phyloP scores from a whole-genome alignment of 2,329 filamentous ascomycete genomes.

The Truncatella angustata region DNA sequence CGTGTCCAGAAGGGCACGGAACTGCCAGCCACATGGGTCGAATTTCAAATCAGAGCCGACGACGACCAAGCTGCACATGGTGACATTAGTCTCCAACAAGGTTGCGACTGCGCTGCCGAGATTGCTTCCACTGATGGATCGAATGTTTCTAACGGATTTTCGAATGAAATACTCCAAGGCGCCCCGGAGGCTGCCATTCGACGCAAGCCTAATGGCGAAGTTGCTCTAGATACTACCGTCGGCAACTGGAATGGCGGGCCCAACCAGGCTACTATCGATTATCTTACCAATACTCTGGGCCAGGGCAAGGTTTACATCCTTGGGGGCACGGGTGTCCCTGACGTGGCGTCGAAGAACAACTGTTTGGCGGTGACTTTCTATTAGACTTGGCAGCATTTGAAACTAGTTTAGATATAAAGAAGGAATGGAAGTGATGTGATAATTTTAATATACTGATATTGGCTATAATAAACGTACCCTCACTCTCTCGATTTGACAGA shows the following conservation, averaged over 20 bases:
- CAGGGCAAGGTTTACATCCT: constrained; percentile 32
- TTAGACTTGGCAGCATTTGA: too few relatives aligned
- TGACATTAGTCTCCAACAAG: constrained; percentile 35
- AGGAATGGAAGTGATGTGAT: too few relatives aligned
- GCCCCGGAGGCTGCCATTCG: constrained; percentile 30
- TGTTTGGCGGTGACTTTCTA: constrained; percentile 27
- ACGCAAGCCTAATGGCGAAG: constrained; percentile 31
- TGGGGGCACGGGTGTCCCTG: constrained; percentile 31
- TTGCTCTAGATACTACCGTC: constrained; percentile 31
- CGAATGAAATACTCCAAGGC: constrained; percentile 29
- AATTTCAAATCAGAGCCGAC: constrained; percentile 35
- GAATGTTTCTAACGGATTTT: constrained; percentile 30
- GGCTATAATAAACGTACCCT: too few relatives aligned
- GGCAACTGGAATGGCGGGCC: constrained; percentile 36
- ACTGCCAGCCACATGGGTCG: constrained; percentile 36
- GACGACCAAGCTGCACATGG: constrained; percentile 35
- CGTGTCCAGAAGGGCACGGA: constrained; percentile 36
- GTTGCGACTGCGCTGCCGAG: constrained; percentile 36
- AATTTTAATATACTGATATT: too few relatives aligned
- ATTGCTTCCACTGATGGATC: constrained; percentile 35
- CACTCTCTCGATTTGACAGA: too few relatives aligned
- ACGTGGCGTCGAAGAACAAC: constrained; percentile 32
- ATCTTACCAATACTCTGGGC: constrained; percentile 28
- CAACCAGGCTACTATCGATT: constrained; percentile 35
- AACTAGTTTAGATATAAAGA: too few relatives aligned